Base-by-base conservation (phyloP, 2,329 filamentous ascomycete species). In the Penicillium sp. region DNA sequence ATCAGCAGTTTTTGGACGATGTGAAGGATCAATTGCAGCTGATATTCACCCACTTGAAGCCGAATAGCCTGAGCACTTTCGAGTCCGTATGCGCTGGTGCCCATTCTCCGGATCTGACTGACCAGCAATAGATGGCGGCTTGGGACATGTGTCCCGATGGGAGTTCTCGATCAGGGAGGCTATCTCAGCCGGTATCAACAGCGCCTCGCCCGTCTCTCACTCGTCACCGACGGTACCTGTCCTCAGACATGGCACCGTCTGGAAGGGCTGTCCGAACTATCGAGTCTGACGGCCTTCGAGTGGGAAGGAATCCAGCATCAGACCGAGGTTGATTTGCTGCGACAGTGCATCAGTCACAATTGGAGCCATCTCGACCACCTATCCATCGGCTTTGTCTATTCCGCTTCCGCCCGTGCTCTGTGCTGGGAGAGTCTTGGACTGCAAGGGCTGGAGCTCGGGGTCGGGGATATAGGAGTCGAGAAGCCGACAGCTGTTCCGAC, bases 1-100 rank as follows among this genome's bases (percentile, higher is more conserved):
- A 55, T 35, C 1, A 31, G 29, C 46, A 46, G 7, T 55, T 55
- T 15, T 10, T 50, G 35, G 40, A 50, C 10, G 52, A 50, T 27
- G 23, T 55, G 16, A 18, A 16, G 46, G 46, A 23, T 23, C 46
- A 55, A 18, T 29, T 50, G n/a, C 37, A 44, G 13, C 31, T 38
- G 15, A 10, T 55, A 10, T 40, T 55, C 15, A 23, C 46, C 4
- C 42, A 39, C 10, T 23, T 55, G 6, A 41, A 50, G 27, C 52
- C 52, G 12, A 31, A 50, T 46, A 41, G 40, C 35, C 52, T 55
- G 23, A 34, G 52, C 31, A 32, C 41, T 10, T 55, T 55, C 18
- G 15, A 46, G 52, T 55, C 6, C 15, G 39, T 44, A 49, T 40
- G 8, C 6, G 34, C 34, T 6, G 34, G 34, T n/a, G 6, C 6